phyloP scores from a whole-genome alignment of 2,329 filamentous ascomycete species.

The Xylogone sp. region DNA sequence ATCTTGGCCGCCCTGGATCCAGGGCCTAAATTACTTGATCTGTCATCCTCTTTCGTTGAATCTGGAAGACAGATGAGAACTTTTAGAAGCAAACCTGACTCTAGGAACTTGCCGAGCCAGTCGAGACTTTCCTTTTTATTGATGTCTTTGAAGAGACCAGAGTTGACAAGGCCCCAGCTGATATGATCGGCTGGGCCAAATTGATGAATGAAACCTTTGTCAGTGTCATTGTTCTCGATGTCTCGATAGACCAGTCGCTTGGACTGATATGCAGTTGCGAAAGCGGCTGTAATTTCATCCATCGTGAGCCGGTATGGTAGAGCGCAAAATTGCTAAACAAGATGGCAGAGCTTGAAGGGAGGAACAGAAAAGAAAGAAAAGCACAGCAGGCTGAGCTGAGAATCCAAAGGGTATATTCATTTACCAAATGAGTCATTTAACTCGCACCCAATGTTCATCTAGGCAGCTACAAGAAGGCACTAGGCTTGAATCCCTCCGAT shows the following conservation, averaged over 20 bases:
- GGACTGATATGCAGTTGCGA: slow-evolving; percentile 5
- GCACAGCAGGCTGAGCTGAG: neutral
- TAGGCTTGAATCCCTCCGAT: neutral
- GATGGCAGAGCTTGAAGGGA: neutral
- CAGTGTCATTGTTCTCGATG: slow-evolving; percentile 4
- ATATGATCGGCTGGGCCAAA: slow-evolving; percentile 5
- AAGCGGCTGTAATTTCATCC: slow-evolving; percentile 2
- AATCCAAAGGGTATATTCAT: neutral
- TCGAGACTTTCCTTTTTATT: slow-evolving; percentile 3
- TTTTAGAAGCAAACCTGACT: slow-evolving; percentile 4
- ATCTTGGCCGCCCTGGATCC: neutral
- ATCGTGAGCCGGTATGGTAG: neutral
- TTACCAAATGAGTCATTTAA: neutral
- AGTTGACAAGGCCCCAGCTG: slow-evolving; percentile 2
- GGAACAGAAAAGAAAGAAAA: neutral
- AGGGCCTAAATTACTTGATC: neutral
- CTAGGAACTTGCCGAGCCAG: slow-evolving; percentile 2
- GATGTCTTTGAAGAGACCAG: slow-evolving; percentile 4
- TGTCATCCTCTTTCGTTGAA: slow-evolving; percentile 2
- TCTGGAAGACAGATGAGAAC: slow-evolving; percentile 6
- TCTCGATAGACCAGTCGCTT: slow-evolving; percentile 6
- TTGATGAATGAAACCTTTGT: slow-evolving; percentile 2
- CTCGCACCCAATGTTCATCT: neutral
- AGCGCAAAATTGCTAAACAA: neutral
- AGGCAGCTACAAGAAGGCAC: neutral